Conservation (phyloP, 352 stramenopile species). For the Phytophthora brassicae region DNA sequence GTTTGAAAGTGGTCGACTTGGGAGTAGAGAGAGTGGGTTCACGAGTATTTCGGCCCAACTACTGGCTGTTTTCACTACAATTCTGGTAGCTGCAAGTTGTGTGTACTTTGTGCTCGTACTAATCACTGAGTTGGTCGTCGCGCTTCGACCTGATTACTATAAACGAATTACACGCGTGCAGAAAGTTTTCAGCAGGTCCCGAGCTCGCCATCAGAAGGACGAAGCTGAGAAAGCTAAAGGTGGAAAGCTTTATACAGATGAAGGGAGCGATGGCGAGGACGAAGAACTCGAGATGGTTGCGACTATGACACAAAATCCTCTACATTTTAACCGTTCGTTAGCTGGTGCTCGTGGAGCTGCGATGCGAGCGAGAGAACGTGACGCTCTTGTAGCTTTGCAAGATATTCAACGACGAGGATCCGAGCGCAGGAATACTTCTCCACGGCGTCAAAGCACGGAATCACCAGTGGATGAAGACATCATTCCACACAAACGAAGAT, state of each 20-base stretch:
- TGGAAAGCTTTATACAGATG: slow-evolving; percentile 9
- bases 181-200: slow-evolving; percentile 56
- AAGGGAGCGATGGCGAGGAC: slow-evolving; percentile 41
- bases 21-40: slow-evolving; percentile 39
- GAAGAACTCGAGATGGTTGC: slow-evolving; percentile 69
- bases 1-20: slow-evolving; percentile 68
- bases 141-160: slow-evolving; percentile 65
- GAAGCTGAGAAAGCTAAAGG: slow-evolving; percentile 8
- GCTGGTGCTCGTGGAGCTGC: slow-evolving; percentile 32
- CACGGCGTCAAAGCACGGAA: slow-evolving; percentile 25
- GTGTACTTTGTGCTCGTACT: slow-evolving; percentile 69
- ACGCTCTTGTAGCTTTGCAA: slow-evolving; percentile 53
- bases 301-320: slow-evolving; percentile 65
- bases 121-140: slow-evolving; percentile 61
- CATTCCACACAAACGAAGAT: slow-evolving; percentile 13
- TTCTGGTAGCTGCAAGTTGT: slow-evolving; percentile 56
- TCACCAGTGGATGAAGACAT: slow-evolving; percentile 9
- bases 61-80: slow-evolving; percentile 49
- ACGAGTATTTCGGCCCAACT: slow-evolving; percentile 51
- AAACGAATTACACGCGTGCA: slow-evolving; percentile 57
- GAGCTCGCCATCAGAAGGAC: slow-evolving; percentile 16
- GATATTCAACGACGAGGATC: slow-evolving; percentile 52
- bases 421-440: slow-evolving; percentile 23
- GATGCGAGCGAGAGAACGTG: slow-evolving; percentile 44
- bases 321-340: slow-evolving; percentile 54